Percentiles rank a stretch among this genome's conserved stretches.
Conservation (phyloP, 331 rosid species). For the Malus hybrid region DNA sequence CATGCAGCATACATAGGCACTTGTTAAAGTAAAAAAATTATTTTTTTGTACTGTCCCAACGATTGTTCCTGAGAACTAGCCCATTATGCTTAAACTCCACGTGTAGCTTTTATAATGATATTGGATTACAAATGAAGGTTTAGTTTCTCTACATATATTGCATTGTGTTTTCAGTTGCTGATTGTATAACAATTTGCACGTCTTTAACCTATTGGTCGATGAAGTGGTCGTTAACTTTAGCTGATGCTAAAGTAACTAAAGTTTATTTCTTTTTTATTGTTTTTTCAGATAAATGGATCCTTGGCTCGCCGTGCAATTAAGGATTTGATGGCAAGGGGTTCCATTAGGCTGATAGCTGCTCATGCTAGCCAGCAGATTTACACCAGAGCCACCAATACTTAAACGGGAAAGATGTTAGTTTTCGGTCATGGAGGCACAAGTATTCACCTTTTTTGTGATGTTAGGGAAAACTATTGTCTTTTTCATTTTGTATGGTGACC, state of each 20-base stretch:
- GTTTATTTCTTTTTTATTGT: neutral
- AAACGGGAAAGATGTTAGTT: neutral
- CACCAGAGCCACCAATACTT: neutral
- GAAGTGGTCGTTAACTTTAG: neutral
- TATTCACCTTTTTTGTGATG: neutral
- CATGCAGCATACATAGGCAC: too few relatives aligned
- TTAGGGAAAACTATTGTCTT: neutral
- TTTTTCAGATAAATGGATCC: neutral
- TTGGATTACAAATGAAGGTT: neutral
- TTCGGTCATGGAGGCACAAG: neutral
- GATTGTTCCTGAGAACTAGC: too few relatives aligned
- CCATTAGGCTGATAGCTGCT: neutral
- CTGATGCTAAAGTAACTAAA: neutral
- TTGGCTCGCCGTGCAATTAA: neutral
- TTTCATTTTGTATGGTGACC: neutral
- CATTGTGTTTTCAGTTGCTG: neutral
- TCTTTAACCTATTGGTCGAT: neutral
- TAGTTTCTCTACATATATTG: neutral
- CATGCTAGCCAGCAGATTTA: neutral
- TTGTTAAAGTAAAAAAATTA: too few relatives aligned
- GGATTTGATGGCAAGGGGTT: neutral
- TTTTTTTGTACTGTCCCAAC: too few relatives aligned
- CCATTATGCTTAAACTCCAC: neutral
- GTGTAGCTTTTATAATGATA: neutral
- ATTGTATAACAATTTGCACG: neutral